phyloP scores from a whole-genome alignment of 2,329 filamentous ascomycete species.

The Cytospora chrysosperma region DNA sequence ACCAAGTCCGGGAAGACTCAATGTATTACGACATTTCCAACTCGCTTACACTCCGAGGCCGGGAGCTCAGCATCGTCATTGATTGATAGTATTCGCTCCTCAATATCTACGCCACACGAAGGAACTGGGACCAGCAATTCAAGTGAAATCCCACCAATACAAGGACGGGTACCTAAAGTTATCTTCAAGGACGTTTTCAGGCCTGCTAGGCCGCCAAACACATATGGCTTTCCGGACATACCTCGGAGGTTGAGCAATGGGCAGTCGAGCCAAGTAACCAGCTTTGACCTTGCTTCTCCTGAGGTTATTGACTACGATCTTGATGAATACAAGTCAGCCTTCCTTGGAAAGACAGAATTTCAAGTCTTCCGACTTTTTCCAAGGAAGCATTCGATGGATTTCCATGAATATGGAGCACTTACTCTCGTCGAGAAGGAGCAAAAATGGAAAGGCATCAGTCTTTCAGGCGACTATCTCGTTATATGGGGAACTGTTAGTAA shows the following conservation, averaged over 20 bases:
- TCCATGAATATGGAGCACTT: background rate
- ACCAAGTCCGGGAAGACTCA: background rate
- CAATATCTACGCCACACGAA: background rate
- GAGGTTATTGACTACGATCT: constrained; percentile 15
- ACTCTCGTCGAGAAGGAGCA: background rate
- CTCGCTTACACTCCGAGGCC: background rate
- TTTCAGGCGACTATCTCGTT: constrained; percentile 8
- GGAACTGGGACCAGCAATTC: background rate
- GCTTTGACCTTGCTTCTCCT: background rate
- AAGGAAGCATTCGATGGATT: background rate
- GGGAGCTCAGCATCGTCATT: background rate
- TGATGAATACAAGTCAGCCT: background rate
- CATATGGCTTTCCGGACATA: background rate
- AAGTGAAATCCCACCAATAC: background rate
- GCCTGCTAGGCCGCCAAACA: background rate
- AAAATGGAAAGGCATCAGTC: constrained; percentile 10
- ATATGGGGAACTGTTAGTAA: constrained; percentile 7
- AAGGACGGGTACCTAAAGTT: background rate
- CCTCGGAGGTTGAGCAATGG: background rate
- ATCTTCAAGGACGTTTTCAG: background rate
- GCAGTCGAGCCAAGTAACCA: background rate
- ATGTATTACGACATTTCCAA: background rate
- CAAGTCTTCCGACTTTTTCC: background rate
- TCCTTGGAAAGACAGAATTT: constrained; percentile 1
- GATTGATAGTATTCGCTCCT: background rate